Conservation (phyloP, 768 basidiomycete species). For the Tylopilus subfusipes region DNA sequence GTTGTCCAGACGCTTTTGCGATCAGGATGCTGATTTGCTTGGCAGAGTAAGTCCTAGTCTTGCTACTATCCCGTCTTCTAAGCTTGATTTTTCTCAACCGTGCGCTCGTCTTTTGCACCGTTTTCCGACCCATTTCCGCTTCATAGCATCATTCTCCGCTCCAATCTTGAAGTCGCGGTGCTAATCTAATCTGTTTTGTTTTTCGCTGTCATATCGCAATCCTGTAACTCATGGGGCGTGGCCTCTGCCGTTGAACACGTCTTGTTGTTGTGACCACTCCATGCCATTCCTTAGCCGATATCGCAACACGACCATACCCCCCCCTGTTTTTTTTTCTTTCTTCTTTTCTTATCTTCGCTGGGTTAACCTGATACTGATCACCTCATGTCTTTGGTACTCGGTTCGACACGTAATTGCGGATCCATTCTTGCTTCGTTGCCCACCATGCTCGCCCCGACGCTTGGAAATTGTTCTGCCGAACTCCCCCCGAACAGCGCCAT, state of each 20-base stretch:
- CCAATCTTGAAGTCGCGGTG: conserved; percentile 34
- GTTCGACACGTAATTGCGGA: conserved; percentile 28
- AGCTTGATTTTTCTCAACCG: conserved; percentile 15
- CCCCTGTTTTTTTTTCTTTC: conserved; percentile 1
- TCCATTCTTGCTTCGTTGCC: conserved; percentile 18
- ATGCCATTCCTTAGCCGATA: conserved; percentile 16
- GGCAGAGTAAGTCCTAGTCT: conserved; percentile 62
- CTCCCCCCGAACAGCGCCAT: conserved; percentile 44
- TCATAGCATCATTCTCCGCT: conserved; percentile 36
- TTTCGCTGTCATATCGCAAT: conserved; percentile 12
- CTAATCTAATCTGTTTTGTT: conserved; percentile 31
- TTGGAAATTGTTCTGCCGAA: conserved; percentile 9
- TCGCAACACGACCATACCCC: conserved; percentile 15
- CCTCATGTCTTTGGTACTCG: conserved; percentile 25
- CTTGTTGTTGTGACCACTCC: conserved; percentile 17
- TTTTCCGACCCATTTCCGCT: conserved; percentile 13
- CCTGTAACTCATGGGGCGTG: conserved; percentile 12
- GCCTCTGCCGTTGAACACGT: conserved; percentile 6
- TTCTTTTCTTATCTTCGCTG: conserved; percentile 5
- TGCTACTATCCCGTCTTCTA: conserved; percentile 23
- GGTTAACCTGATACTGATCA: conserved; percentile 15
- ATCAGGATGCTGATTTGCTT: conserved; percentile 14
- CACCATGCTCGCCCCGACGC: conserved; percentile 1
- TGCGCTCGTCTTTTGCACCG: conserved; percentile 28
- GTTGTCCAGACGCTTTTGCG: not conserved